Conservation (phyloP, 176 grass and related monocot species). For the Carex scoparia region DNA sequence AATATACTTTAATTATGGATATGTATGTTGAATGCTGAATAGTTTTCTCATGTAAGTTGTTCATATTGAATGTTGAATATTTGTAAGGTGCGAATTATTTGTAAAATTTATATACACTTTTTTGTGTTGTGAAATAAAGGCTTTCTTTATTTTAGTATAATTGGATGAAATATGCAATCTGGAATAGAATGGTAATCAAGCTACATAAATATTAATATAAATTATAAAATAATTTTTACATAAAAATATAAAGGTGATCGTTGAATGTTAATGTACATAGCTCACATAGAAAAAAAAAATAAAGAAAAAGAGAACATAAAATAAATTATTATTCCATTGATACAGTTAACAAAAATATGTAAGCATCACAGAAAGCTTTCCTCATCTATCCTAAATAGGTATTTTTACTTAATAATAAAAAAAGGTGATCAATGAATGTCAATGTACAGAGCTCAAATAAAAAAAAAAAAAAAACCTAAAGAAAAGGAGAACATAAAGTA, state of each 20-base stretch:
- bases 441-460: neutral
- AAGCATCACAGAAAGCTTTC: too few species aligned
- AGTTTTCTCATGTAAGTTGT: too few species aligned
- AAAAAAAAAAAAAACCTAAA: too few species aligned
- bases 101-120: neutral
- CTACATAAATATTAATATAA: neutral
- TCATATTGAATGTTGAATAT: too few species aligned
- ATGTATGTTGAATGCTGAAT: too few species aligned
- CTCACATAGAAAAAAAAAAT: neutral
- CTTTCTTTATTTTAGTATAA: neutral
- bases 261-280: neutral
- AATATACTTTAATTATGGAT: too few species aligned
- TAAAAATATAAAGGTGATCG: neutral
- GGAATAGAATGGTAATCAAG: neutral
- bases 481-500: neutral
- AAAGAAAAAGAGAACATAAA: too few species aligned
- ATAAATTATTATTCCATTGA: too few species aligned
- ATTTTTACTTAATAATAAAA: neutral
- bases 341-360: too few species aligned
- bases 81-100: too few species aligned
- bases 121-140: neutral
- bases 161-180: neutral
- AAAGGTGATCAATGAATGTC: neutral
- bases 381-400: too few species aligned
- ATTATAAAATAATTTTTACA: neutral